Base-by-base conservation (phyloP, 2,329 filamentous ascomycete genomes). In the Emmonsiellopsis sp. region DNA sequence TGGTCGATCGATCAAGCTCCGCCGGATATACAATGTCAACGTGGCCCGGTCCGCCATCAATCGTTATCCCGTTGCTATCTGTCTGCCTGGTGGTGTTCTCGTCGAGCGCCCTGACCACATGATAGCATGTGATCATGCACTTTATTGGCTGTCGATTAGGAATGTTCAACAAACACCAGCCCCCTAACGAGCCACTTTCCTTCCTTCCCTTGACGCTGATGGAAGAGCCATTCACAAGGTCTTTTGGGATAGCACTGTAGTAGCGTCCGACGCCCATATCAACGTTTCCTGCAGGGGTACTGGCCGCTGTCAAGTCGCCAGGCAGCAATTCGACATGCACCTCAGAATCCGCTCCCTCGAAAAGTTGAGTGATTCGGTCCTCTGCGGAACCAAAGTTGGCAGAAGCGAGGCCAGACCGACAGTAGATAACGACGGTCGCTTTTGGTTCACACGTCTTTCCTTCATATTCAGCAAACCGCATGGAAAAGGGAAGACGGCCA, bases 271-370 rank as follows among this genome's bases (percentile, higher is more conserved):
- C 5, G 8, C 47, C 47, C 9, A 38, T 9, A 40, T 50, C 31
- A 10, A 38, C 32, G 7, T 10, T 38, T 50, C 9, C 47, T 9
- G 34, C n/a, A n/a, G n/a, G n/a, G n/a, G n/a, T n/a, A n/a, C n/a
- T n/a, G n/a, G n/a, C n/a, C 11, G 8, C 34, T 38, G 5, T 50
- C 32, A 50, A 7, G 47, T 9, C 34, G 30, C 47, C 47, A 4
- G 47, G 47, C 13, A 50, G 13, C 13, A 50, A 26, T 38, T 38
- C 47, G 16, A 50, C 26, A 50, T 50, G n/a, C 31, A 50, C 45
- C 2, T 50, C 35, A 20, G 11, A 8, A 38, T 26, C n/a, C 5
- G 47, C 9, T 9, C 38, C 47, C 47, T 40, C 30, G 20, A 50
- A 50, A 31, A 50, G 47, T 10, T 31, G 31, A 6, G n/a, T 31